These are phyloP conservation scores for Erodium moschatum DNA, from an alignment of 441 rosid species.

Conservation along the genomic window DNA sequence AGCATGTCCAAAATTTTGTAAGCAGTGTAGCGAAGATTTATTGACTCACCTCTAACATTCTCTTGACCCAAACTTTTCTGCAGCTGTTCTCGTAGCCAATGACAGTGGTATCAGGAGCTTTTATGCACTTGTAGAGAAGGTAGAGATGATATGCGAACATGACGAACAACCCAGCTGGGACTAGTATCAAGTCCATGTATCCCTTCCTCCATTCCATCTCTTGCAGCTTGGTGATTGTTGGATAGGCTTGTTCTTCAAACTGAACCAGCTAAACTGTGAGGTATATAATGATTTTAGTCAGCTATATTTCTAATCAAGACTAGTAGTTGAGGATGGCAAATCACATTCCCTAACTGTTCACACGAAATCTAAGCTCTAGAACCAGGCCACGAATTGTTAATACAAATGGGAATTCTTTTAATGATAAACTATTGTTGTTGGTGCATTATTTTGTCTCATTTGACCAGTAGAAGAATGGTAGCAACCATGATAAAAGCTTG, in stretches of 20 bases:
- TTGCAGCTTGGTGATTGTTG: background rate
- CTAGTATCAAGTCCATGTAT: slow-evolving; percentile 26
- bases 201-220: slow-evolving; percentile 15
- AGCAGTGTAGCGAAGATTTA: background rate
- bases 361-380: no score
- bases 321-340: background rate
- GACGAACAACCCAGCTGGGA: slow-evolving; percentile 31
- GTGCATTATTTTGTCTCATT: no score
- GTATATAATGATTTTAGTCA: background rate
- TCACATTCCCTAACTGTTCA: no score
- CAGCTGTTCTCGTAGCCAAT: slow-evolving; percentile 34
- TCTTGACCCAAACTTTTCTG: slow-evolving; percentile 35
- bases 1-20: background rate
- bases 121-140: slow-evolving; percentile 24
- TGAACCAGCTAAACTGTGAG: background rate
- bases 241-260: background rate
- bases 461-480: no score
- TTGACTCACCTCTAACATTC: slow-evolving; percentile 29
- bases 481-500: no score
- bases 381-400: no score
- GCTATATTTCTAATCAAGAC: background rate
- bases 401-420: no score
- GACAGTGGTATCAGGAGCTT: slow-evolving; percentile 24
- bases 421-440: no score
- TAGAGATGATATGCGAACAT: slow-evolving; percentile 32